These are phyloP conservation scores for Entomortierella beljakovae DNA, from an alignment of 192 early-diverging fungal genomes.

Conservation along the genomic window DNA sequence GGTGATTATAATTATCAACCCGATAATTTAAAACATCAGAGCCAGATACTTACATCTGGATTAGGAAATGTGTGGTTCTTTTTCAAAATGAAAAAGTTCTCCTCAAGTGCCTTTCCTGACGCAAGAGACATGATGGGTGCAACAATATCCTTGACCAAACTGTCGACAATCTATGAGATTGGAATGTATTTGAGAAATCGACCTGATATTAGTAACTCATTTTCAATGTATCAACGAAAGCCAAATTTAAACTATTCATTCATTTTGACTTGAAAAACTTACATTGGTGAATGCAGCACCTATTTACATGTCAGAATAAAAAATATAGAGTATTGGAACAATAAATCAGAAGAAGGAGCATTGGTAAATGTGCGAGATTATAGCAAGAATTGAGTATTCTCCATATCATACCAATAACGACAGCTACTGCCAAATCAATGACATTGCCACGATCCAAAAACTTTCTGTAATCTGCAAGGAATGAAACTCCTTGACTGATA, in stretches of 20 bases:
- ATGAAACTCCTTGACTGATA: constrained; percentile 56
- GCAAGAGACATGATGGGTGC: constrained; percentile 69
- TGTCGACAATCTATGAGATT: constrained; percentile 41
- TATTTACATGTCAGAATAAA: not conserved
- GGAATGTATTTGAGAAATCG: no score
- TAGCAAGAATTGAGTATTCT: not conserved
- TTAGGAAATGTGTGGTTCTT: constrained; percentile 14
- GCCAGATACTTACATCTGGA: constrained; percentile 21
- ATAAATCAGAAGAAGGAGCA: no score
- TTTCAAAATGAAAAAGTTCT: constrained; percentile 42
- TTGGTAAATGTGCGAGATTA: not conserved
- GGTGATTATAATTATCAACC: not conserved
- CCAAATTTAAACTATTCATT: no score
- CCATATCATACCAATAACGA: constrained; percentile 66
- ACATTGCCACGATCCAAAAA: constrained; percentile 69
- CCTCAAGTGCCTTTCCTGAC: constrained; percentile 54
- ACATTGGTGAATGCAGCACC: constrained; percentile 60
- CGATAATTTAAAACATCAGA: not conserved
- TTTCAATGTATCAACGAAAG: not conserved
- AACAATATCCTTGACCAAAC: constrained; percentile 62
- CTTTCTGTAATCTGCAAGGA: constrained; percentile 63
- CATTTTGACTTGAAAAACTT: constrained; percentile 14
- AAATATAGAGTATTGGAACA: not conserved
- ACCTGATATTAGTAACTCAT: no score
- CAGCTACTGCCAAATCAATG: constrained; percentile 72